Evolutionary conservation across 345 rosid genomes (phyloP).

Genomic region (Sonneratia caseolaris): DNA sequence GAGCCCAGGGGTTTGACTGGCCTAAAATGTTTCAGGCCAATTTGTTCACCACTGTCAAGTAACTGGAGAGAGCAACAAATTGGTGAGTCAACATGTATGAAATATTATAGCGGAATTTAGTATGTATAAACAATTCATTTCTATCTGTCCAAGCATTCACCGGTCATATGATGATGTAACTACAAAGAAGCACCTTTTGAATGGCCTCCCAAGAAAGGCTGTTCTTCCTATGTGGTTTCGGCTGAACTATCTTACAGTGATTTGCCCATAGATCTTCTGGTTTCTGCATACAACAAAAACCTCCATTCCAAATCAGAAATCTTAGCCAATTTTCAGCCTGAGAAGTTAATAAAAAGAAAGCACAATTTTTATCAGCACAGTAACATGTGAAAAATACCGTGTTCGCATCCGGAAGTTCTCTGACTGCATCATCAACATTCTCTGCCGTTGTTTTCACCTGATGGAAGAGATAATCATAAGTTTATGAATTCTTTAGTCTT

Average conservation of each 20-base stretch:
- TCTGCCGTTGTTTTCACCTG: slow-evolving; percentile 86
- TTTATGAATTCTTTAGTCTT: not conserved
- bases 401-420: slow-evolving; percentile 97
- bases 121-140: not conserved
- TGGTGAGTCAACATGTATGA: not conserved
- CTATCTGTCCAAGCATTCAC: not conserved
- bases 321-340: not conserved
- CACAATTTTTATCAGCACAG: slow-evolving; percentile 1
- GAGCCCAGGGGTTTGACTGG: slow-evolving; percentile 89
- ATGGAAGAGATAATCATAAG: slow-evolving; percentile 9
- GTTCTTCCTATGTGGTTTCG: slow-evolving; percentile 86
- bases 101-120: not conserved
- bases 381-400: slow-evolving; percentile 32
- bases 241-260: slow-evolving; percentile 65
- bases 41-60: slow-evolving; percentile 52
- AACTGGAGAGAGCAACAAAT: slow-evolving; percentile 26
- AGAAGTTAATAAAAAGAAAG: slow-evolving; percentile 6
- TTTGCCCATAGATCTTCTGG: slow-evolving; percentile 95
- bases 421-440: slow-evolving; percentile 76
- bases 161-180: not conserved
- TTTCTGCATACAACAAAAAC: slow-evolving; percentile 35
- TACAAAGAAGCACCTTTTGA: slow-evolving; percentile 38
- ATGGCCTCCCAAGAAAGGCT: slow-evolving; percentile 67
- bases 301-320: not conserved
- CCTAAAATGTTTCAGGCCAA: slow-evolving; percentile 70